Conservation (phyloP, 768 basidiomycete species). For the Tylopilus rubrobrunneus region DNA sequence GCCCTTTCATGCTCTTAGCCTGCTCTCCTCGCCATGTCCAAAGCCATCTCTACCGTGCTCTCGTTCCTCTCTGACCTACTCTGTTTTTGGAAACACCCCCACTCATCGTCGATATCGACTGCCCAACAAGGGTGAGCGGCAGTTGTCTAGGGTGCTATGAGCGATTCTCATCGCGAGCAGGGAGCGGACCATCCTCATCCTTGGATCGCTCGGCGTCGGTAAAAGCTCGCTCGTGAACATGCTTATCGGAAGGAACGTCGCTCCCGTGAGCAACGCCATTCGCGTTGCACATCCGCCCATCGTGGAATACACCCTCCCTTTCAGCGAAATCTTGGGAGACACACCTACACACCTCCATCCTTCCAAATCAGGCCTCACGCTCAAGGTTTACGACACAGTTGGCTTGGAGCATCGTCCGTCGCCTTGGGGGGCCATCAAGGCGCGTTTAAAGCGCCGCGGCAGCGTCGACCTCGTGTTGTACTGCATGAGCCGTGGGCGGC, state of each 20-base stretch:
- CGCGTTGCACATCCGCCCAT: slow-evolving; percentile 10
- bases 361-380: not conserved
- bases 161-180: slow-evolving; percentile 2
- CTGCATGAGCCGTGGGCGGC: slow-evolving; percentile 34
- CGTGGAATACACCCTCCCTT: slow-evolving; percentile 11
- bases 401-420: slow-evolving; percentile 18
- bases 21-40: not conserved
- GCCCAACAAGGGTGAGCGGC: slow-evolving; percentile 8
- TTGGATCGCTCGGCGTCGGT: slow-evolving; percentile 29
- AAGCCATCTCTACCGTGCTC: not conserved
- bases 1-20: not conserved
- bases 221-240: slow-evolving; percentile 43
- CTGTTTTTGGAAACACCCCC: not conserved
- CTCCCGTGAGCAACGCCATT: slow-evolving; percentile 23
- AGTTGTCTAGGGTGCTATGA: not conserved
- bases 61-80: not conserved
- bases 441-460: slow-evolving; percentile 11
- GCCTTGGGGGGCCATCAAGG: slow-evolving; percentile 12
- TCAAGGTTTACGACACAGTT: slow-evolving; percentile 18
- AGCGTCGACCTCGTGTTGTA: slow-evolving; percentile 31
- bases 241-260: slow-evolving; percentile 25
- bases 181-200: slow-evolving; percentile 14
- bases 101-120: not conserved
- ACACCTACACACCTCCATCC: no score
- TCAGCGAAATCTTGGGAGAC: not conserved